phyloP scores from a whole-genome alignment of 768 basidiomycete genomes.

The Podaxis sp. region DNA sequence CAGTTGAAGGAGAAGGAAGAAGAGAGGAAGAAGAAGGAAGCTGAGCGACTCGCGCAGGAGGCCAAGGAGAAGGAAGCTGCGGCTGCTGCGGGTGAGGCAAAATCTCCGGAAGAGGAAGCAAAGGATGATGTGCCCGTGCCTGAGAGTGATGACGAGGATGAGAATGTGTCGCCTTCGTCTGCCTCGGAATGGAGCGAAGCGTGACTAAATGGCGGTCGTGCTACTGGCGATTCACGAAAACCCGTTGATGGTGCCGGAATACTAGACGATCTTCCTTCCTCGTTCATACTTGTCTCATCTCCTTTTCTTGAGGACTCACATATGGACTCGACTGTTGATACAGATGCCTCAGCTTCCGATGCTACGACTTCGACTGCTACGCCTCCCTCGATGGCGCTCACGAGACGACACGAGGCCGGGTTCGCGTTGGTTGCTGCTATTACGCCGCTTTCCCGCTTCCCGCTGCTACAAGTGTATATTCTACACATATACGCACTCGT shows the following conservation, averaged over 20 bases:
- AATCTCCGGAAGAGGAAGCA: slow-evolving; percentile 21
- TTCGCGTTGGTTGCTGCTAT: slow-evolving; percentile 7
- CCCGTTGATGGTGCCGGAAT: background rate
- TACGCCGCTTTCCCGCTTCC: background rate
- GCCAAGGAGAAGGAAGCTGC: slow-evolving; percentile 24
- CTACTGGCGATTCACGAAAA: background rate
- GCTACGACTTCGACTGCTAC: background rate
- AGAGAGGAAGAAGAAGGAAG: slow-evolving; percentile 31
- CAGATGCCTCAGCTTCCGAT: background rate
- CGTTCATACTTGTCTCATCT: slow-evolving; percentile 2
- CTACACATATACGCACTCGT: slow-evolving; percentile 7
- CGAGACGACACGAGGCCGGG: slow-evolving; percentile 14
- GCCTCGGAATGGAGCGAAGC: slow-evolving; percentile 16
- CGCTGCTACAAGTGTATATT: slow-evolving; percentile 7
- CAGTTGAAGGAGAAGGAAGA: slow-evolving; percentile 46
- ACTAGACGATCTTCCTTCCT: background rate
- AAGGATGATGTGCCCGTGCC: slow-evolving; percentile 32
- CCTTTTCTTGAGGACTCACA: background rate
- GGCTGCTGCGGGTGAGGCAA: slow-evolving; percentile 17
- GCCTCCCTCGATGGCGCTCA: background rate
- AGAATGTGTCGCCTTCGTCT: slow-evolving; percentile 11
- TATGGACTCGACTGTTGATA: slow-evolving; percentile 1
- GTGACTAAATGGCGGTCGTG: slow-evolving; percentile 11
- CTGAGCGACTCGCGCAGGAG: slow-evolving; percentile 25
- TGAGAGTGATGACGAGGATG: slow-evolving; percentile 39